Conservation (phyloP, 2,329 filamentous ascomycete species). For the Orbilia oligospora region DNA sequence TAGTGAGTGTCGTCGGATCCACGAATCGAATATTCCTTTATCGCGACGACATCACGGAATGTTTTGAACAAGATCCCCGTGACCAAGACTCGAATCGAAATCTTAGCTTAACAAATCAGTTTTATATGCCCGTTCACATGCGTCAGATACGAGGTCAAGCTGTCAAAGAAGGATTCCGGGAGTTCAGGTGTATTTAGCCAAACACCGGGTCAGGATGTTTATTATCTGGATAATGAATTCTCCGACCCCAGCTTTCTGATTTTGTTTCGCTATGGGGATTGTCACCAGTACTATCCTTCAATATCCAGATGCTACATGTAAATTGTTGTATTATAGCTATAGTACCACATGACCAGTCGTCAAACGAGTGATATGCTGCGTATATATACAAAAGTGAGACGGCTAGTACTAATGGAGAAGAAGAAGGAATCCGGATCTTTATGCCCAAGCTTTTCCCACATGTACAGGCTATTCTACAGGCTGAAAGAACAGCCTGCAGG, state of each 20-base stretch:
- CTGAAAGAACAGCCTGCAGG: no score
- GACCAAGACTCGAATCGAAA: constrained; percentile 19
- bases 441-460: not conserved
- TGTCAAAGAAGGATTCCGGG: not conserved
- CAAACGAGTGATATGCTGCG: not conserved
- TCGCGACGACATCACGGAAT: not conserved
- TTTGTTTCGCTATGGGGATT: not conserved
- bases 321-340: no score
- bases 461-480: not conserved
- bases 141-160: constrained; percentile 1
- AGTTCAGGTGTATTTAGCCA: constrained; percentile 22
- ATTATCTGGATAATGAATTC: constrained; percentile 21
- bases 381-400: not conserved
- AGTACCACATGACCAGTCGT: constrained; percentile 1
- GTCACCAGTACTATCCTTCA: constrained; percentile 3
- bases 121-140: constrained; percentile 3
- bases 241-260: constrained; percentile 28
- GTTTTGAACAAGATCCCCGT: not conserved
- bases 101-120: not conserved
- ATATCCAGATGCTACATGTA: constrained; percentile 1
- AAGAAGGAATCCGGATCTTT: constrained; percentile 9
- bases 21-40: not conserved
- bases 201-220: not conserved
- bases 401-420: not conserved
- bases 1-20: not conserved